These are phyloP conservation scores for Sporothrix brasiliensis DNA, from an alignment of 2,329 filamentous ascomycete genomes.

Conservation along the genomic window DNA sequence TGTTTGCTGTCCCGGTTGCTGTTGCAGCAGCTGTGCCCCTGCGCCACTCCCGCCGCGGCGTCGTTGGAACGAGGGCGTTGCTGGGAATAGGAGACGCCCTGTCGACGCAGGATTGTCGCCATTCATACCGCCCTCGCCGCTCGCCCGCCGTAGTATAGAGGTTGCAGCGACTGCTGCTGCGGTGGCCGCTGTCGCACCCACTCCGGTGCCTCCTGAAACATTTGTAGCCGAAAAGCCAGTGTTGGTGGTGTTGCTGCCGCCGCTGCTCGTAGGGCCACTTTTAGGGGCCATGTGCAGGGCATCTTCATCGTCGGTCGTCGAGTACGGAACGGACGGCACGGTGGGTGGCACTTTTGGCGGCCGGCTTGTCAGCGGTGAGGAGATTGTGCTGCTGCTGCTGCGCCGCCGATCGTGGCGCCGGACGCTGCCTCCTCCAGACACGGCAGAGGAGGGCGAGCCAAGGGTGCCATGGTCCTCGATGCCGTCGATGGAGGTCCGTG, in stretches of 20 bases:
- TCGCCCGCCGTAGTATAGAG: conserved; percentile 9
- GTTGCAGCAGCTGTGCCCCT: conserved; percentile 14
- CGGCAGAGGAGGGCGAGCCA: neutral
- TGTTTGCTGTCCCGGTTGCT: neutral
- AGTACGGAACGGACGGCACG: conserved; percentile 63
- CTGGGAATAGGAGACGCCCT: conserved; percentile 21
- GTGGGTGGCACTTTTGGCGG: conserved; percentile 43
- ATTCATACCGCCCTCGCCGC: conserved; percentile 29
- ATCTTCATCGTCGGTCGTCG: conserved; percentile 85
- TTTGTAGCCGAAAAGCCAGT: neutral
- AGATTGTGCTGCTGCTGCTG: conserved; percentile 25
- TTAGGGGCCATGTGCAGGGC: conserved; percentile 61
- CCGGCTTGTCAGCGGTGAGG: conserved; percentile 20
- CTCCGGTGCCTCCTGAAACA: neutral
- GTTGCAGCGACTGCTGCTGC: conserved; percentile 26
- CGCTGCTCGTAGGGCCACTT: neutral
- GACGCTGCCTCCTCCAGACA: conserved; percentile 29
- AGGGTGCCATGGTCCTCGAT: conserved; percentile 28
- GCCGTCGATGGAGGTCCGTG: neutral
- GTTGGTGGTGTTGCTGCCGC: neutral
- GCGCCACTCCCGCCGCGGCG: conserved; percentile 14
- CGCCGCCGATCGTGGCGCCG: conserved; percentile 26
- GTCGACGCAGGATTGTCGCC: conserved; percentile 36
- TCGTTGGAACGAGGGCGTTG: neutral
- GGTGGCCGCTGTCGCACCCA: conserved; percentile 4